Conservation (phyloP, 495 filamentous ascomycete genomes). For the Daldinia childiae region DNA sequence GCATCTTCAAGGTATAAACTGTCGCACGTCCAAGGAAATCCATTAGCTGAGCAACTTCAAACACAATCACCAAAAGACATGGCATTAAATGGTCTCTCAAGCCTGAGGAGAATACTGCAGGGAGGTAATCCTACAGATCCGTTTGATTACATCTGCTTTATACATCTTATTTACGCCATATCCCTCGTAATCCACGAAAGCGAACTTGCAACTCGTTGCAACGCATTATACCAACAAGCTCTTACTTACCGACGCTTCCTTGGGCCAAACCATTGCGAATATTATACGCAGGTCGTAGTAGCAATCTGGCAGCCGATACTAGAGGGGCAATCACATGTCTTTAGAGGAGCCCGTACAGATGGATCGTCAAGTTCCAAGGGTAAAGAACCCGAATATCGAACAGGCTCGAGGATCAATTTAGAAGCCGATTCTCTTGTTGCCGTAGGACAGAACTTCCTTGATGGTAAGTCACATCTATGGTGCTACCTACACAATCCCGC, state of each 20-base stretch:
- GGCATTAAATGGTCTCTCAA: slow-evolving; percentile 50
- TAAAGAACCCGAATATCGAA: slow-evolving; percentile 47
- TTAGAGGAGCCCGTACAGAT: slow-evolving; percentile 8
- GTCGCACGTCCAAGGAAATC: slow-evolving; percentile 48
- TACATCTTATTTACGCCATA: slow-evolving; percentile 57
- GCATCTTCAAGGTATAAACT: slow-evolving; percentile 51
- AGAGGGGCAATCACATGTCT: slow-evolving; percentile 22
- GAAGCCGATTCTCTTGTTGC: slow-evolving; percentile 42
- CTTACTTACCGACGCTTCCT: slow-evolving; percentile 49
- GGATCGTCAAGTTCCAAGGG: slow-evolving; percentile 50
- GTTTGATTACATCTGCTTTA: slow-evolving; percentile 53
- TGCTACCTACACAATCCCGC: not conserved
- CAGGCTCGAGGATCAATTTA: slow-evolving; percentile 6
- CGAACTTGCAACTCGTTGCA: slow-evolving; percentile 38
- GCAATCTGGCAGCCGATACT: slow-evolving; percentile 53
- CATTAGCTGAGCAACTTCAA: slow-evolving; percentile 49
- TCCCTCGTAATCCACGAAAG: slow-evolving; percentile 54
- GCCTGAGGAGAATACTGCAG: slow-evolving; percentile 47
- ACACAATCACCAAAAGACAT: slow-evolving; percentile 50
- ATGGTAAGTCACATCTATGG: slow-evolving; percentile 47
- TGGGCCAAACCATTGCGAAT: slow-evolving; percentile 34
- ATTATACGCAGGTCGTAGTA: slow-evolving; percentile 49
- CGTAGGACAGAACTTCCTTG: slow-evolving; percentile 58
- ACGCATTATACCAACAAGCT: slow-evolving; percentile 53
- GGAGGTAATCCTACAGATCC: slow-evolving; percentile 47